phyloP scores from a whole-genome alignment of 305 asterid genomes.

The Fraxinus dipetala region DNA sequence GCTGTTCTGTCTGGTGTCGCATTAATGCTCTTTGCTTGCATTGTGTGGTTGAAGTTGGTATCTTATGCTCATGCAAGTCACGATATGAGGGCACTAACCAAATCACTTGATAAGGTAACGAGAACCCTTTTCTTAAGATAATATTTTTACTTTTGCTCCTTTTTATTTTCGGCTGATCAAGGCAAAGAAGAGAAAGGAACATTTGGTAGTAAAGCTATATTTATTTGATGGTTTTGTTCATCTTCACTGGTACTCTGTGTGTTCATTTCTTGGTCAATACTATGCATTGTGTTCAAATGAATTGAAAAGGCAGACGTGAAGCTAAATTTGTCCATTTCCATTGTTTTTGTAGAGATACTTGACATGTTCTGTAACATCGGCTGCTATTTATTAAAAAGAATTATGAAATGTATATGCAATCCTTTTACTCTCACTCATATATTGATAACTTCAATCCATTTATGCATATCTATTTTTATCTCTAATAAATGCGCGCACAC shows the following conservation, averaged over 20 bases:
- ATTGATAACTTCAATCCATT: not conserved
- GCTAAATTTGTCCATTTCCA: constrained; percentile 1
- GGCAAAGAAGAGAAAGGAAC: not conserved
- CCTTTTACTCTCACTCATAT: not conserved
- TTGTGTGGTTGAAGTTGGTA: constrained; percentile 89
- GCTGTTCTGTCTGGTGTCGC: constrained; percentile 84
- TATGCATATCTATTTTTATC: not conserved
- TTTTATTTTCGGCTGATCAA: not conserved
- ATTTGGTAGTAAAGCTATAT: not conserved
- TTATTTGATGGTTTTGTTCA: not conserved
- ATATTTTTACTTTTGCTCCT: not conserved
- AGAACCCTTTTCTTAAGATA: not conserved
- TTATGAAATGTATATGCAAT: not conserved
- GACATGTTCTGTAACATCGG: not conserved
- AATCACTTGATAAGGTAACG: constrained; percentile 74
- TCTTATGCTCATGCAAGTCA: constrained; percentile 92
- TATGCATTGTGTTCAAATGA: not conserved
- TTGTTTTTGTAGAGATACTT: not conserved
- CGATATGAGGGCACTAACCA: constrained; percentile 71
- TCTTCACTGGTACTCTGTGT: not conserved
- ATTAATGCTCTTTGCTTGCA: constrained; percentile 75
- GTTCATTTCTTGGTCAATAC: not conserved
- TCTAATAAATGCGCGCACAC: not conserved
- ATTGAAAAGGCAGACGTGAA: not conserved
- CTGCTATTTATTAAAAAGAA: not conserved